Percentiles rank a stretch among this genome's conserved stretches.
Conservation (phyloP, 441 rosid species). For the Kokia cookei region DNA sequence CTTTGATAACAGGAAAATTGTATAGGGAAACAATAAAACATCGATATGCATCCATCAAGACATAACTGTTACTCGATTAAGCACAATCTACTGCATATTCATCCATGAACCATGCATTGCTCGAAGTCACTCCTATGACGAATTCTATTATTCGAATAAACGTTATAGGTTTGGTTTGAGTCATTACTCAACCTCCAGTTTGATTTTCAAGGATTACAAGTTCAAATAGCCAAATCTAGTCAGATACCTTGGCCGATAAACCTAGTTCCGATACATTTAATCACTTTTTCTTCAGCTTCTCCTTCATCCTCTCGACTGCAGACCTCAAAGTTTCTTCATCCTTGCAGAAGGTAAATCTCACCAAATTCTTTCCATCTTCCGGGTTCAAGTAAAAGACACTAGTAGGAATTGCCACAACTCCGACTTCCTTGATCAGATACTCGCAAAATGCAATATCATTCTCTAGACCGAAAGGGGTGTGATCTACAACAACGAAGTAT, state of each 20-base stretch:
- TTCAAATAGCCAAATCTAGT: neutral
- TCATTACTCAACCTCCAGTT: neutral
- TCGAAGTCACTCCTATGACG: neutral
- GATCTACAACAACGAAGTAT: conserved; percentile 81
- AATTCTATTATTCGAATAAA: neutral
- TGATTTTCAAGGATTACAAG: neutral
- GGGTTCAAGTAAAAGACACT: conserved; percentile 83
- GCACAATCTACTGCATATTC: neutral
- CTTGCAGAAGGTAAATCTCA: conserved; percentile 86
- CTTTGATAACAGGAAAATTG: neutral
- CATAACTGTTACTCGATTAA: neutral
- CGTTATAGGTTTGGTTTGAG: neutral
- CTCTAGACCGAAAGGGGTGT: conserved; percentile 73
- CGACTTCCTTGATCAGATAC: conserved; percentile 82
- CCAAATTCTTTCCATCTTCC: conserved; percentile 83
- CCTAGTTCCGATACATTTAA: neutral
- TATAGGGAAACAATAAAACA: neutral
- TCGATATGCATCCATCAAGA: neutral
- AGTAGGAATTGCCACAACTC: conserved; percentile 81
- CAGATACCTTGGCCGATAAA: neutral
- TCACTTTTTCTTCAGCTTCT: conserved; percentile 57
- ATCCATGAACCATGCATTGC: neutral
- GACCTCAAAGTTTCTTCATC: conserved; percentile 71
- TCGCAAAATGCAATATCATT: conserved; percentile 81
- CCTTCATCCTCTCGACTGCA: conserved; percentile 84